A percentile compares a stretch with the other conserved stretches of the same genome.
phyloP scores from a whole-genome alignment of 768 basidiomycete species.

The Leccinum uliginosum region DNA sequence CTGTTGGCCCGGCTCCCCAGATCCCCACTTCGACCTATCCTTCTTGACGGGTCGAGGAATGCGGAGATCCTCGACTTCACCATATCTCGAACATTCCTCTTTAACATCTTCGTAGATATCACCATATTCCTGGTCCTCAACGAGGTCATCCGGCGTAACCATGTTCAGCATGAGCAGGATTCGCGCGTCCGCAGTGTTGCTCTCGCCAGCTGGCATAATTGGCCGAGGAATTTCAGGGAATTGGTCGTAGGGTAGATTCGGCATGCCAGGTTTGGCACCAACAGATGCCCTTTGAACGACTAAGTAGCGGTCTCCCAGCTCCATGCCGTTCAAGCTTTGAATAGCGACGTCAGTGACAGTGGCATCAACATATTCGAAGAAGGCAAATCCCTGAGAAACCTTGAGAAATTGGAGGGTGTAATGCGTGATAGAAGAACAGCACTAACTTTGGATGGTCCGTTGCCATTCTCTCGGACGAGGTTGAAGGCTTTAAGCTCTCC shows the following conservation, averaged over 20 bases:
- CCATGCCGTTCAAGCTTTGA: slow-evolving; percentile 95
- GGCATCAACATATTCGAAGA: slow-evolving; percentile 95
- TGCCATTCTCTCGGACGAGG: slow-evolving; percentile 90
- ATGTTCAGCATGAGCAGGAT: slow-evolving; percentile 98
- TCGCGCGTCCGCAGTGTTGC: slow-evolving; percentile 55
- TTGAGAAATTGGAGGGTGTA: neutral
- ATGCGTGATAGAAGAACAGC: neutral
- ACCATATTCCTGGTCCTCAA: slow-evolving; percentile 86
- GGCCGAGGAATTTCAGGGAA: slow-evolving; percentile 83
- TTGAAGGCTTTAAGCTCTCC: slow-evolving; percentile 98
- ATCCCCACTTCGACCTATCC: slow-evolving; percentile 74
- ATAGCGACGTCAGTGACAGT: slow-evolving; percentile 92
- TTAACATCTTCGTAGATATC: slow-evolving; percentile 95
- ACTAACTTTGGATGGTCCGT: slow-evolving; percentile 79
- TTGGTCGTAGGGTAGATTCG: slow-evolving; percentile 69
- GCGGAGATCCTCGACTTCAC: slow-evolving; percentile 76
- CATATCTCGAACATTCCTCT: slow-evolving; percentile 82
- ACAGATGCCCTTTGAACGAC: slow-evolving; percentile 97
- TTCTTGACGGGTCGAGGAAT: slow-evolving; percentile 88
- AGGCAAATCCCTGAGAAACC: slow-evolving; percentile 82
- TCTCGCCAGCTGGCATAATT: slow-evolving; percentile 82
- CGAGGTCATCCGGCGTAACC: slow-evolving; percentile 91
- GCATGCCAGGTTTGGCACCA: slow-evolving; percentile 75
- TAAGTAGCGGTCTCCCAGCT: slow-evolving; percentile 90
- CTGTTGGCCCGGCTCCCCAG: slow-evolving; percentile 56